Conservation (phyloP, 768 basidiomycete species). For the Suillus alpinus region DNA sequence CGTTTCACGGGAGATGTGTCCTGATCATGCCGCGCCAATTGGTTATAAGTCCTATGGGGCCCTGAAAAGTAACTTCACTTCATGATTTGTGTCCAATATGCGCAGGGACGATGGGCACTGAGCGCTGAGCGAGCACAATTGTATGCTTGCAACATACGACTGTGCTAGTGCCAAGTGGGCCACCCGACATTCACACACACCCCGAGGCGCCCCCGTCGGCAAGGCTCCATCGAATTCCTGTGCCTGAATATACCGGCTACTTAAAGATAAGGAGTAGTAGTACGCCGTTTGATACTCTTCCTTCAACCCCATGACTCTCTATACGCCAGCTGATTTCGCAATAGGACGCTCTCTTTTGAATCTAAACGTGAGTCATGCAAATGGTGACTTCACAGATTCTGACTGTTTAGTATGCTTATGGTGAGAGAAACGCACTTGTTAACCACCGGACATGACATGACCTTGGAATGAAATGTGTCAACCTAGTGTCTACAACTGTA, state of each 20-base stretch:
- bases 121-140: too few relatives aligned
- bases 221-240: neutral
- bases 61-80: too few relatives aligned
- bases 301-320: neutral
- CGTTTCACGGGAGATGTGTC: too few relatives aligned
- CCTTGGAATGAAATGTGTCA: neutral
- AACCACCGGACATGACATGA: neutral
- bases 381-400: neutral
- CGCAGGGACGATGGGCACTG: too few relatives aligned
- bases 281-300: neutral
- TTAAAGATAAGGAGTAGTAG: neutral
- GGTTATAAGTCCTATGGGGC: too few relatives aligned
- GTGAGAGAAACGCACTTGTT: neutral
- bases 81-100: too few relatives aligned
- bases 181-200: too few relatives aligned
- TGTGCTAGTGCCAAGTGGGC: too few relatives aligned
- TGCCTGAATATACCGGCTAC: neutral
- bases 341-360: neutral
- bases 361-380: neutral
- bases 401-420: constrained; percentile 1
- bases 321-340: neutral
- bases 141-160: too few relatives aligned
- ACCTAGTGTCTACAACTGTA: neutral
- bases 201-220: too few relatives aligned
- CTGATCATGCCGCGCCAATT: too few relatives aligned